Evolutionary conservation across 305 asterid species (phyloP), one percentile per base, ranked within the genome.

Genomic region (Fraxinus xanthoxyloides): DNA sequence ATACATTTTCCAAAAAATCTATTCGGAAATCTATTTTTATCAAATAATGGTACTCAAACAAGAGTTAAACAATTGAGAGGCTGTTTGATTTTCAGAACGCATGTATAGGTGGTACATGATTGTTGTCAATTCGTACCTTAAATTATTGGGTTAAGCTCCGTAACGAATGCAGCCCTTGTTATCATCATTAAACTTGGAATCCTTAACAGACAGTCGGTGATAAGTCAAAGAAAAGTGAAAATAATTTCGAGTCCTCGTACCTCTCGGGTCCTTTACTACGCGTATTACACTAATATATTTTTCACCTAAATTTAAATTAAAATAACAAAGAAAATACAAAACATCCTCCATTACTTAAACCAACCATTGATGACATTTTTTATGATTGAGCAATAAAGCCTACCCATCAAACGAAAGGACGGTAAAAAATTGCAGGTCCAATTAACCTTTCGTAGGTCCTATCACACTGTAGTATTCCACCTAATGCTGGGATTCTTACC

Each of bases 381-480:
- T 40, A 46, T 76, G 67, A 40, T 13, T 19, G 21, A 43, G 36
- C 21, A 36, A 76, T 26, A 51, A 40, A 24, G 2, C 38, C 61
- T 24, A 17, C 19, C 21, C n/a, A 65, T 12, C 31, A 65, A 65
- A 9, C 72, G 28, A 9, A 12, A 4, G 0, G 73, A 26, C 73
- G 35, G 35, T 10, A 65, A 65, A 72, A 32, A 56, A n/a, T 7
- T 43, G 21, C 15, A 65, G 78, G 54, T 70, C 82, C 13, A 72
- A 36, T 79, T 76, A 77, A 79, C 84, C 77, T 28, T 30, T 69
- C 75, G 75, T 69, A 69, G 61, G 75, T 35, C 56, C 43, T 26
- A 31, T 36, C 82, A 84, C 24, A 24, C 32, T 61, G 83, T 23
- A 9, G 69, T 6, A 6, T 23, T 84, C 40, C 76, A 51, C 30